Base-by-base conservation (phyloP, 306 rosid genomes). In the Leucaena leucocephala region DNA sequence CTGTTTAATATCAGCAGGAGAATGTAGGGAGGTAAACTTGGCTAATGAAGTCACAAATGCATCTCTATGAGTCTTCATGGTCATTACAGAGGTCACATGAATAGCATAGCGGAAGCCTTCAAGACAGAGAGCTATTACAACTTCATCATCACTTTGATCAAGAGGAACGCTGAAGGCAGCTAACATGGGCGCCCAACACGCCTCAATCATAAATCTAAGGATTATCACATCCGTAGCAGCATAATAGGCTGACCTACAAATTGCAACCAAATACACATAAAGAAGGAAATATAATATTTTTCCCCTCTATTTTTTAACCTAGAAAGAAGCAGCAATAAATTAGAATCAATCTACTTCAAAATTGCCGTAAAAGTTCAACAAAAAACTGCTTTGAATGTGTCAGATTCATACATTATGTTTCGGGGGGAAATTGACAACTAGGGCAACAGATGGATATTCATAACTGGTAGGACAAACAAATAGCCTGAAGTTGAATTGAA, bases 91-190 rank as follows among this genome's bases (percentile, higher is more conserved):
- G 78, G 99, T 96, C 65, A 93, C 94, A 77, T 93, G 99, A 80
- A 96, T 89, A 44, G 99, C 99, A 75, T 82, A 72, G 78, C 96
- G 98, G 78, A 93, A 88, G 90, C 99, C 99, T 83, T 93, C 96
- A 61, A 96, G 98, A 73, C 99, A 96, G 12, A 96, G 82, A 77
- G 86, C 88, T 85, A 93, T 89, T 77, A 96, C 83, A 65, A 90
- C 86, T 88, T 93, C 99, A 67, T 96, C 99, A 54, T 96, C 97
- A 83, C 92, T 96, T 87, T 88, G 99, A 83, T 96, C 99, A 64
- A 96, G 98, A 42, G 99, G 97, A 79, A 96, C 99, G 66, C 99
- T 96, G 89, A 96, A 96, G 77, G 99, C 99, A 82, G 99, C 99
- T 80, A 96, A 78, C 97, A 91, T 96, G 27, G 99, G 99, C 84